These are phyloP conservation scores for Canna indica DNA, from an alignment of 176 grass and related monocot genomes.

Conservation along the genomic window DNA sequence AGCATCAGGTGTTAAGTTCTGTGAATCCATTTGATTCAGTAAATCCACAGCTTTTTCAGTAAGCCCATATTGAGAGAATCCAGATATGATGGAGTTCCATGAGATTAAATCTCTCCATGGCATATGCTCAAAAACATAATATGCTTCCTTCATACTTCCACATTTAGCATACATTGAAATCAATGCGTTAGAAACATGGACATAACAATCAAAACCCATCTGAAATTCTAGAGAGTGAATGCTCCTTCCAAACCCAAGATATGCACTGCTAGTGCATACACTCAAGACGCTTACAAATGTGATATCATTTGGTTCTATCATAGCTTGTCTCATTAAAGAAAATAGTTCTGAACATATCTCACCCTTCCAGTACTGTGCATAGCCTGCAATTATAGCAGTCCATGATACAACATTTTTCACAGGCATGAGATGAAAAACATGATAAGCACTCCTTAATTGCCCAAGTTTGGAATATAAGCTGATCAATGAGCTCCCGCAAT, in stretches of 20 bases:
- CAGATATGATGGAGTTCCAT: conserved; percentile 10
- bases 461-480: conserved; percentile 44
- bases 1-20: conserved; percentile 8
- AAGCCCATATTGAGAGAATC: conserved; percentile 24
- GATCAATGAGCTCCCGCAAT: conserved; percentile 38
- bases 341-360: conserved; percentile 10
- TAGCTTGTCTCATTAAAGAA: conserved; percentile 32
- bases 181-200: conserved; percentile 51
- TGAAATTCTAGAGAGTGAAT: conserved; percentile 39
- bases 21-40: conserved; percentile 19
- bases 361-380: conserved; percentile 21
- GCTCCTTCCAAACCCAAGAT: conserved; percentile 46
- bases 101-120: conserved; percentile 17
- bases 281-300: conserved; percentile 50
- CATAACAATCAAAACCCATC: conserved; percentile 43
- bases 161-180: conserved; percentile 27
- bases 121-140: conserved; percentile 3
- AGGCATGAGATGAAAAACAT: conserved; percentile 37
- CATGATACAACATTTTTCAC: conserved; percentile 42
- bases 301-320: conserved; percentile 48
- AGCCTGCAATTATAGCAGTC: conserved; percentile 59
- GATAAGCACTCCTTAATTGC: conserved; percentile 26
- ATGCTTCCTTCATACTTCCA: conserved; percentile 18
- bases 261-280: conserved; percentile 22
- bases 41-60: conserved; percentile 6